phyloP scores from a whole-genome alignment of 2,329 filamentous ascomycete genomes.

The Ophiostoma angusticollis region DNA sequence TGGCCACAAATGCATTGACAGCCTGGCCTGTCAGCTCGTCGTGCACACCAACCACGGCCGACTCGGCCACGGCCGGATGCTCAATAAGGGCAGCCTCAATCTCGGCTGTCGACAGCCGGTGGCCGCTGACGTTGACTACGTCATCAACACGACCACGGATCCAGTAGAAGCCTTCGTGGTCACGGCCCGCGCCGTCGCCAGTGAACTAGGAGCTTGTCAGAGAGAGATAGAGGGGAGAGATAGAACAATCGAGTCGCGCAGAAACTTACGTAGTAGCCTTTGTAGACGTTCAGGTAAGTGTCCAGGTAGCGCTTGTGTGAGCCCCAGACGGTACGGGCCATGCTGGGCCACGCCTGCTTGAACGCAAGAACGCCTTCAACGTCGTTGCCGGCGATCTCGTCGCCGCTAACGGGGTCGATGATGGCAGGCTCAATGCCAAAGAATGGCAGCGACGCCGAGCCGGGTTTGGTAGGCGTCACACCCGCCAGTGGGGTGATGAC shows the following conservation, averaged over 20 bases:
- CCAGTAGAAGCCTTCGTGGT: constrained; percentile 99
- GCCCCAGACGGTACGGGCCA: constrained; percentile 95
- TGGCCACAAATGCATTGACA: constrained; percentile 88
- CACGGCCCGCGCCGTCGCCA: constrained; percentile 85
- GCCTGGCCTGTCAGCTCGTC: constrained; percentile 96
- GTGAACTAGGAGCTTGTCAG: constrained; percentile 50
- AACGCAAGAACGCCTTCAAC: constrained; percentile 94
- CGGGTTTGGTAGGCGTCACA: constrained; percentile 91
- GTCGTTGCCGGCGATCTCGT: constrained; percentile 89
- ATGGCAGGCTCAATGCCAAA: constrained; percentile 97
- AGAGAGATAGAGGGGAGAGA: background rate
- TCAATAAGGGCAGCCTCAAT: constrained; percentile 96
- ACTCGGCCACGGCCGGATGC: constrained; percentile 79
- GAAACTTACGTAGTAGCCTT: constrained; percentile 84
- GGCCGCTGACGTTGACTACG: constrained; percentile 94
- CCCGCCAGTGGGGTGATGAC: constrained; percentile 90
- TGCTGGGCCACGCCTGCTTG: constrained; percentile 96
- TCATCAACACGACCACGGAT: constrained; percentile 97
- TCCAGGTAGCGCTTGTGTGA: constrained; percentile 98
- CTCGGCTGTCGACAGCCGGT: constrained; percentile 91
- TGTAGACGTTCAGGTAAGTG: constrained; percentile 94
- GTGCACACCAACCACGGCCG: constrained; percentile 82
- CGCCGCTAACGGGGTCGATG: constrained; percentile 88
- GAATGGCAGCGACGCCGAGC: constrained; percentile 90
- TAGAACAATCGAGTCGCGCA: too few relatives aligned